Evolutionary conservation across 1,284 basidiomycete genomes (phyloP).

Genomic region (Rhodotorula sp.): DNA sequence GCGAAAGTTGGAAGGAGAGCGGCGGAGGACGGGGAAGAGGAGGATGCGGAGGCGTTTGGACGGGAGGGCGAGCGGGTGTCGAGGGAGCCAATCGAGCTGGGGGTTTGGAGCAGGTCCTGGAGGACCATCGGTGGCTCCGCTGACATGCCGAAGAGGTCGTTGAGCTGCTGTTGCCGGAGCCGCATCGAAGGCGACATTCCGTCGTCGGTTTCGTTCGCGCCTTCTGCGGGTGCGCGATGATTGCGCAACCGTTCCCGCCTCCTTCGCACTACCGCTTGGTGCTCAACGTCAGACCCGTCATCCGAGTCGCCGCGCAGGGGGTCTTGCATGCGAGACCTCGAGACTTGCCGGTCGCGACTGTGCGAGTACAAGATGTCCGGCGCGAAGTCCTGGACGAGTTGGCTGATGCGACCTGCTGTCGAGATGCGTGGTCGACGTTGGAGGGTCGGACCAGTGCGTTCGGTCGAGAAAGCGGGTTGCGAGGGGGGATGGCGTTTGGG

Average conservation of each 20-base stretch:
- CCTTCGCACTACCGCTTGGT: not conserved
- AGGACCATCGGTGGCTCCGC: not conserved
- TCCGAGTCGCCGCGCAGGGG: slow-evolving; percentile 3
- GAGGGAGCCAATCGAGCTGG: not conserved
- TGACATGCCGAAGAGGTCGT: not conserved
- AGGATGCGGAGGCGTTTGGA: not conserved
- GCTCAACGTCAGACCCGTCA: not conserved
- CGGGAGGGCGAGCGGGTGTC: not conserved
- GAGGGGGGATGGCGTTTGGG: not conserved
- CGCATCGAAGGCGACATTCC: not conserved
- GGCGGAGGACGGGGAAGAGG: not conserved
- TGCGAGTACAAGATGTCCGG: not conserved
- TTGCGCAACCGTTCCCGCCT: not conserved
- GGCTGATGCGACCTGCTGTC: too few species aligned
- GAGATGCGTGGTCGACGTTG: too few species aligned
- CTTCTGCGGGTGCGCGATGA: not conserved
- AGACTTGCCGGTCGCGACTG: not conserved
- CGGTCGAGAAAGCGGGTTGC: too few species aligned
- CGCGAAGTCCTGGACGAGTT: too few species aligned
- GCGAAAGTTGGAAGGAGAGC: slow-evolving; percentile 8
- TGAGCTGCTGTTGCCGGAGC: slow-evolving; percentile 3
- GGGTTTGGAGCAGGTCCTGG: not conserved
- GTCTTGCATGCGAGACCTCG: too few species aligned
- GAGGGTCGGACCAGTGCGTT: too few species aligned
- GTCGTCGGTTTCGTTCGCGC: not conserved